A percentile compares a stretch with the other conserved stretches of the same genome.
Conservation (phyloP, 306 rosid genomes). For the Medicago ruthenica region DNA sequence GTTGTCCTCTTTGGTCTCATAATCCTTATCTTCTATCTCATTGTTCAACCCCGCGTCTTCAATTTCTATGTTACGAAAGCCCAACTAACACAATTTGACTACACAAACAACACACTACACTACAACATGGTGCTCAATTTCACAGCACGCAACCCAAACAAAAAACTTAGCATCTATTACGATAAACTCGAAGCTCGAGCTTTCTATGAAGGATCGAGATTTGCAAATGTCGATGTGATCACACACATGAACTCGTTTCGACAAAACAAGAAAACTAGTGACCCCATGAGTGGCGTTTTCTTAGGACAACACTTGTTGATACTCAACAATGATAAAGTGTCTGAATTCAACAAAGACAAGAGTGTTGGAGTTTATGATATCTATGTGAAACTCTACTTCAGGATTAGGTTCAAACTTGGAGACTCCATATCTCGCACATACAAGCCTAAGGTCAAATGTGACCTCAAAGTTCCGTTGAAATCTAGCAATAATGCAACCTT, state of each 20-base stretch:
- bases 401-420: constrained; percentile 59
- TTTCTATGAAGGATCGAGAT: constrained; percentile 41
- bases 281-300: constrained; percentile 48
- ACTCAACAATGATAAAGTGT: not conserved
- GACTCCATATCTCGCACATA: constrained; percentile 17
- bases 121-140: constrained; percentile 51
- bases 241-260: constrained; percentile 49
- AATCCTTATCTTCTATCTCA: constrained; percentile 61
- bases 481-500: constrained; percentile 34
- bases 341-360: constrained; percentile 47
- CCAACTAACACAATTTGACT: constrained; percentile 54
- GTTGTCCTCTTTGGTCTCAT: constrained; percentile 47
- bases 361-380: constrained; percentile 43
- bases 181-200: constrained; percentile 48
- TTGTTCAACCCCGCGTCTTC: constrained; percentile 61
- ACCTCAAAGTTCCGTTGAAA: constrained; percentile 51
- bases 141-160: constrained; percentile 61
- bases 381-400: constrained; percentile 56
- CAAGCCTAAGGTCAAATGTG: constrained; percentile 63
- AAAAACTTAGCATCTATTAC: constrained; percentile 51
- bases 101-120: constrained; percentile 45
- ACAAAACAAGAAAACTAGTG: constrained; percentile 49
- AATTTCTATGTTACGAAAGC: constrained; percentile 62
- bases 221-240: constrained; percentile 34
- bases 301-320: constrained; percentile 39